Evolutionary conservation across 2,329 filamentous ascomycete genomes (phyloP), one percentile per base, ranked within the genome.

Genomic region (Colletotrichum brevisporum): DNA sequence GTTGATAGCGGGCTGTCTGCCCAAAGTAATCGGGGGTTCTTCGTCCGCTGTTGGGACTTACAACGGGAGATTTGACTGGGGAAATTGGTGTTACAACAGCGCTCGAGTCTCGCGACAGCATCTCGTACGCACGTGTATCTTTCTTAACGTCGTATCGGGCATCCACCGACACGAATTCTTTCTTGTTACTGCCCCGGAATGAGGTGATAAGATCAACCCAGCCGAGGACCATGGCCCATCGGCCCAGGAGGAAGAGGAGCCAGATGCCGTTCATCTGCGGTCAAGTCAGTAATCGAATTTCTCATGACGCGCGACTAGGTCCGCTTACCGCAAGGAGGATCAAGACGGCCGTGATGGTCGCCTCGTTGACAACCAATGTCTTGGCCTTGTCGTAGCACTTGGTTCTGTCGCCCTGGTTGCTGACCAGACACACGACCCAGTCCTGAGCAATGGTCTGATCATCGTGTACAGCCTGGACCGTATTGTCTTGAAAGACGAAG

Each of bases 81-180:
- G 78, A 80, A 75, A 81, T 75, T 71, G 85, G 83, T 81, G 86
- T 88, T 84, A 88, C 82, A 82, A 83, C 79, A 74, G 83, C 79
- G 79, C 83, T 85, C 78, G 83, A 83, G 75, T 88, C 87, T 79
- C 83, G 84, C 73, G 87, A 88, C 75, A 95, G 90, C 92, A 95
- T 94, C 85, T 95, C 93, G 84, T 95, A 95, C 79, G 91, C 89
- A 83, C 89, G 88, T 78, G 84, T 85, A 74, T 91, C 89, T 78
- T 88, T 86, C 72, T 90, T 90, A 68, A 86, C 79, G 69, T 89
- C 85, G 74, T 83, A 81, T 70, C 88, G 88, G 54, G 94, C 94
- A 77, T 98, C 95, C 53, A 92, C 91, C 47, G 94, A 97, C 72
- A 97, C 92, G 75, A 98, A 98, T 79, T 98, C 95, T 74, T 89